Evolutionary conservation across 2,329 filamentous ascomycete genomes (phyloP).

Genomic region (Endoconidiophora polonica): DNA sequence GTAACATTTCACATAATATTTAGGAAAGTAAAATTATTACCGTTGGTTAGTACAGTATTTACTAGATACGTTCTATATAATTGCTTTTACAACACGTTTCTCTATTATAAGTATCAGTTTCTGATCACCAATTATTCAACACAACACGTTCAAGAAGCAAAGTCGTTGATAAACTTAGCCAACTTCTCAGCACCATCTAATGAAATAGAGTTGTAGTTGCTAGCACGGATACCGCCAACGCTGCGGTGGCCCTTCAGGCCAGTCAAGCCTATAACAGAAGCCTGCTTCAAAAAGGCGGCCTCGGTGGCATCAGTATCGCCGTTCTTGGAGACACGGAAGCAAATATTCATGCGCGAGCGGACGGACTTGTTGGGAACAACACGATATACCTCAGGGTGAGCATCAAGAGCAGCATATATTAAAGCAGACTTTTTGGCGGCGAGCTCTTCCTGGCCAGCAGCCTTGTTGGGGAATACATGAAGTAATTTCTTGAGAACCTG

Average conservation of each 20-base stretch:
- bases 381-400: conserved; percentile 53
- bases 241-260: conserved; percentile 81
- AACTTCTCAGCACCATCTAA: conserved; percentile 51
- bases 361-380: conserved; percentile 59
- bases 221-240: conserved; percentile 71
- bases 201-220: conserved; percentile 78
- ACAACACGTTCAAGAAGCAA: conserved; percentile 22
- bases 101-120: background rate
- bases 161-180: conserved; percentile 41
- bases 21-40: too few relatives aligned
- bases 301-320: conserved; percentile 53
- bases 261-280: conserved; percentile 48
- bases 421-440: conserved; percentile 57
- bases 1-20: too few relatives aligned
- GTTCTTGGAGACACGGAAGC: conserved; percentile 54
- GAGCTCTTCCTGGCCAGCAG: conserved; percentile 59
- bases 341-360: conserved; percentile 88
- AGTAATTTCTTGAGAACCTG: conserved; percentile 69
- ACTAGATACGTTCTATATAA: too few relatives aligned
- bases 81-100: background rate
- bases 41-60: too few relatives aligned
- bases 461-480: conserved; percentile 45
- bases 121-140: background rate
- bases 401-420: conserved; percentile 65
- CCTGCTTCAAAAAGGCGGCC: conserved; percentile 62